A percentile compares a stretch with the other conserved stretches of the same genome.
These are phyloP conservation scores for Phoma sp. DNA, from an alignment of 2,329 filamentous ascomycete genomes.

Conservation along the genomic window DNA sequence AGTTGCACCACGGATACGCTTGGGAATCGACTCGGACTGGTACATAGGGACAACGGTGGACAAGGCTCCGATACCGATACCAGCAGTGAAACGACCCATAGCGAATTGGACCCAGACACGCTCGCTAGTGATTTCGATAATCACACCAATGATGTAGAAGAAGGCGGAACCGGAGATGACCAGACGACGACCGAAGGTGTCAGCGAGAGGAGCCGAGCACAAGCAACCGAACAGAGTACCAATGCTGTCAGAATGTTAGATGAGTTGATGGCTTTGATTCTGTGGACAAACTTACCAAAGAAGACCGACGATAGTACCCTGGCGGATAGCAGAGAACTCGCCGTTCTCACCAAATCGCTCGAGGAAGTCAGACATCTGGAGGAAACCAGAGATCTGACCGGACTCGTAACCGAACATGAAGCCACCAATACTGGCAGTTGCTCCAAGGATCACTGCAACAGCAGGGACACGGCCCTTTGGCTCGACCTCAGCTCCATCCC, in stretches of 20 bases:
- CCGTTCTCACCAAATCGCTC: constrained; percentile 42
- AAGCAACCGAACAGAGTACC: constrained; percentile 78
- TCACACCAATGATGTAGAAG: constrained; percentile 68
- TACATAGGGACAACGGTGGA: constrained; percentile 67
- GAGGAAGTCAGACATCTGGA: constrained; percentile 45
- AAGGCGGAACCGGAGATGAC: constrained; percentile 68
- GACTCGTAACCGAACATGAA: constrained; percentile 46
- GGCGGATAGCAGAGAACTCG: constrained; percentile 41
- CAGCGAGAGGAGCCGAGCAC: constrained; percentile 63
- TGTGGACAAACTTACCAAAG: constrained; percentile 33
- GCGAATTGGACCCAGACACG: constrained; percentile 69
- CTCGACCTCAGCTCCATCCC: constrained; percentile 15
- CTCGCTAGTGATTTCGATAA: constrained; percentile 69
- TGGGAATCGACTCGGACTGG: constrained; percentile 69
- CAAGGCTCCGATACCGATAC: constrained; percentile 69
- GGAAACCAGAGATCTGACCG: constrained; percentile 40
- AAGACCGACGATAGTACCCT: constrained; percentile 46
- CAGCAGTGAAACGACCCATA: constrained; percentile 66
- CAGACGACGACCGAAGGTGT: constrained; percentile 65
- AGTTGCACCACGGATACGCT: constrained; percentile 68
- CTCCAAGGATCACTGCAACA: constrained; percentile 39
- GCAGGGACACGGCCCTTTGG: constrained; percentile 34
- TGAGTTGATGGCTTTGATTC: neutral
- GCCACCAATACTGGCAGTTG: constrained; percentile 43
- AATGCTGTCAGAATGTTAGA: constrained; percentile 47